Evolutionary conservation across 345 rosid genomes (phyloP).

Genomic region (Atalantia buxifolia): DNA sequence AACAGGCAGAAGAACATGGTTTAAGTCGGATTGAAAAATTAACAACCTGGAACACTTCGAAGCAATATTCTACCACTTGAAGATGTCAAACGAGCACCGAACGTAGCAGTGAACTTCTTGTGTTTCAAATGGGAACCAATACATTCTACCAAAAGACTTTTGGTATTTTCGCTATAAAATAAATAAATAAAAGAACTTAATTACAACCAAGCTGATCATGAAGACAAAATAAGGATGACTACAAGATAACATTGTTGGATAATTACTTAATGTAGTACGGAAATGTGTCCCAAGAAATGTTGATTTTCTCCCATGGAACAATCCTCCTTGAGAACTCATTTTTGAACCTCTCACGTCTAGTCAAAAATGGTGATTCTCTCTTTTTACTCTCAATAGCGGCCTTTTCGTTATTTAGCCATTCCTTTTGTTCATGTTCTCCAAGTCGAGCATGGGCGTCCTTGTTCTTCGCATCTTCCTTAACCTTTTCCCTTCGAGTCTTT

Average conservation of each 20-base stretch:
- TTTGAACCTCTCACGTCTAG: slow-evolving; percentile 73
- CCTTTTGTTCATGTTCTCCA: slow-evolving; percentile 92
- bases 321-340: slow-evolving; percentile 72
- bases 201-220: slow-evolving; percentile 8
- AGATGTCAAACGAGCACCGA: slow-evolving; percentile 77
- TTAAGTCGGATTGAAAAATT: background rate
- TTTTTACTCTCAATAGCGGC: slow-evolving; percentile 66
- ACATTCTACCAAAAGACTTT: slow-evolving; percentile 81
- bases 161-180: slow-evolving; percentile 62
- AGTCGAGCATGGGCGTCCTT: slow-evolving; percentile 63
- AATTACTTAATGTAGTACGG: slow-evolving; percentile 90
- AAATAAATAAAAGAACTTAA: slow-evolving; percentile 7
- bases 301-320: slow-evolving; percentile 89
- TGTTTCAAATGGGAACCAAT: slow-evolving; percentile 79
- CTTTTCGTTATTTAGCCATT: slow-evolving; percentile 86
- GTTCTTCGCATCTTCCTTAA: slow-evolving; percentile 26
- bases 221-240: background rate
- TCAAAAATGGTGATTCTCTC: slow-evolving; percentile 74
- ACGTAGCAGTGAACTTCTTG: slow-evolving; percentile 44
- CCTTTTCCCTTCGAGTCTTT: slow-evolving; percentile 32
- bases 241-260: slow-evolving; percentile 9
- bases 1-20: background rate
- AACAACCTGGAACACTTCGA: slow-evolving; percentile 85
- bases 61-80: slow-evolving; percentile 92
- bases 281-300: slow-evolving; percentile 88